Evolutionary conservation across 257 asterid species (phyloP).

Genomic region (Nicotiana attenuata): DNA sequence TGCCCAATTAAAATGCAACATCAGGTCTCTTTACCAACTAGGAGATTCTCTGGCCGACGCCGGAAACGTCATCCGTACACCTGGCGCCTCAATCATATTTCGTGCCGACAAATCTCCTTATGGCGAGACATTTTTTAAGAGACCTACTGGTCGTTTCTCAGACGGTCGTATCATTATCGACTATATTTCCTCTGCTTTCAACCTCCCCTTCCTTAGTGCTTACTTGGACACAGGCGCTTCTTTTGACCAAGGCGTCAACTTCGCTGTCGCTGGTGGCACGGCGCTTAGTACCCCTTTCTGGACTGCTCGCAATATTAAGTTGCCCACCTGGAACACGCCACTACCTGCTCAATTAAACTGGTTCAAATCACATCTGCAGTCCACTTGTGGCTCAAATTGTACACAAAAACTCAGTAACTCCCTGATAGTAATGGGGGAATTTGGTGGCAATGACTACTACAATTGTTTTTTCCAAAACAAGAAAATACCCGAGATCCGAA

Average conservation of each 20-base stretch:
- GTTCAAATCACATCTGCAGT: background rate
- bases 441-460: background rate
- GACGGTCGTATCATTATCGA: too few relatives aligned
- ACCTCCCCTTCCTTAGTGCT: background rate
- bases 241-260: background rate
- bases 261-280: background rate
- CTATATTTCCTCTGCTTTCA: background rate
- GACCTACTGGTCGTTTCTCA: too few relatives aligned
- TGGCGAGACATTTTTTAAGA: too few relatives aligned
- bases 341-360: background rate
- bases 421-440: background rate
- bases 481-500: background rate
- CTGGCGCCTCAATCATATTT: too few relatives aligned
- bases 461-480: background rate
- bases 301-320: background rate
- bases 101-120: too few relatives aligned
- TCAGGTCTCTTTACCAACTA: background rate
- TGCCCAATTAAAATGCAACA: too few relatives aligned
- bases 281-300: background rate
- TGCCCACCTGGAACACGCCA: background rate
- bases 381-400: background rate
- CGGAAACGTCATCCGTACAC: too few relatives aligned
- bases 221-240: background rate
- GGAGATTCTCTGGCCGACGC: background rate
- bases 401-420: background rate